These are phyloP conservation scores for Colletotrichum horii DNA, from an alignment of 2,329 filamentous ascomycete species.

Conservation along the genomic window DNA sequence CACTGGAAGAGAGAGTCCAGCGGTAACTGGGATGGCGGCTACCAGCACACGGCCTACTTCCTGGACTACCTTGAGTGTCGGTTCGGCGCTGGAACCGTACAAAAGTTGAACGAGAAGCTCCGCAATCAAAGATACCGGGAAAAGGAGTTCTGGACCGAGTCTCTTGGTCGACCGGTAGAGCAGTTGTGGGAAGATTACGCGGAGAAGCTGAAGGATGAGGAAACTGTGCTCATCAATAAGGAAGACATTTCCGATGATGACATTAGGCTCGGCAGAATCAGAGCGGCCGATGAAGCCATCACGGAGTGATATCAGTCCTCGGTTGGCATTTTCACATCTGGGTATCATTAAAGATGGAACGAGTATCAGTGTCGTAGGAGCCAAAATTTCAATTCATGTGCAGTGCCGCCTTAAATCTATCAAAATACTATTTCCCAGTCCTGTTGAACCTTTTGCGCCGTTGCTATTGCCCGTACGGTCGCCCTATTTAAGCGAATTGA, in stretches of 20 bases:
- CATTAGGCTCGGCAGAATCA: constrained; percentile 7
- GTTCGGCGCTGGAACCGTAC: constrained; percentile 64
- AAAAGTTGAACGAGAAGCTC: constrained; percentile 71
- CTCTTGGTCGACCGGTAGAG: constrained; percentile 70
- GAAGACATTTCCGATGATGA: constrained; percentile 24
- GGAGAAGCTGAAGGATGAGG: constrained; percentile 29
- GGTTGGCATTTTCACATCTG: background rate
- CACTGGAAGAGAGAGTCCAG: constrained; percentile 74
- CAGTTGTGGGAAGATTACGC: constrained; percentile 79
- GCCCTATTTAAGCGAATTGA: background rate
- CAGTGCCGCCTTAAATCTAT: constrained; percentile 9
- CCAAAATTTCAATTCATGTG: background rate
- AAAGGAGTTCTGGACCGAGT: constrained; percentile 68
- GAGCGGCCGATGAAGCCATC: constrained; percentile 1
- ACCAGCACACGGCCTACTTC: constrained; percentile 92
- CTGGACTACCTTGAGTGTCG: constrained; percentile 80
- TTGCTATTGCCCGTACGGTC: background rate
- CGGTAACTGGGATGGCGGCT: constrained; percentile 84
- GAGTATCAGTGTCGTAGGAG: background rate
- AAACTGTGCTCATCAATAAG: constrained; percentile 26
- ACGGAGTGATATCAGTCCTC: background rate
- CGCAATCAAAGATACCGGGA: constrained; percentile 68
- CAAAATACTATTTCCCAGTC: background rate
- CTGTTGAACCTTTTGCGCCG: constrained; percentile 17
- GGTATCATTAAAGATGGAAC: background rate